Conservation (phyloP, 176 grass and related monocot genomes). For the Rhynchospora pubera region DNA sequence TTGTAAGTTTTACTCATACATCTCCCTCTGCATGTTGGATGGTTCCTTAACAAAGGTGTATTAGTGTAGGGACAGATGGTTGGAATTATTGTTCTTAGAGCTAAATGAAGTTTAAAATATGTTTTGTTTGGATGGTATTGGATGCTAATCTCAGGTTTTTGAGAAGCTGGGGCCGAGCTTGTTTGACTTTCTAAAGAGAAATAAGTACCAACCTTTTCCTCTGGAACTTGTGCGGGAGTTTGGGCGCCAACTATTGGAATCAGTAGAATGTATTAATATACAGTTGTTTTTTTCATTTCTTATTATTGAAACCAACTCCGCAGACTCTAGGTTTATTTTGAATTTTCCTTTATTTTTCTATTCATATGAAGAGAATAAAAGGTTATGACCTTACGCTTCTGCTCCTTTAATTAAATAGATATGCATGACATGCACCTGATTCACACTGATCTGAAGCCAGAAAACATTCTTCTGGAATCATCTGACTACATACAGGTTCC, state of each 20-base stretch:
- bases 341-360: neutral
- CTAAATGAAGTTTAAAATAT: constrained; percentile 42
- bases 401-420: constrained; percentile 57
- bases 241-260: constrained; percentile 98
- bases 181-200: constrained; percentile 99
- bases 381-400: constrained; percentile 41
- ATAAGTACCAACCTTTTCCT: constrained; percentile 98
- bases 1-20: constrained; percentile 62
- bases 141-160: constrained; percentile 98
- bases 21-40: constrained; percentile 22
- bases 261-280: constrained; percentile 95
- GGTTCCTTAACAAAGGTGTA: constrained; percentile 22
- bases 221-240: constrained; percentile 99
- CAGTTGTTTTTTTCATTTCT: constrained; percentile 11
- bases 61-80: constrained; percentile 23
- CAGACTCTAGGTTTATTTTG: constrained; percentile 31
- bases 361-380: neutral
- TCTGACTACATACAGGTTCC: constrained; percentile 84
- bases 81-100: constrained; percentile 35
- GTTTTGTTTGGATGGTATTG: constrained; percentile 73
- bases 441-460: constrained; percentile 99
- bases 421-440: constrained; percentile 91
- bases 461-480: constrained; percentile 94
- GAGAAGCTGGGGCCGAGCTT: constrained; percentile 99
- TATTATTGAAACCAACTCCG: constrained; percentile 37